A percentile compares a stretch with the other conserved stretches of the same genome.
phyloP scores from a whole-genome alignment of 106 monocot genomes.

The Dendrobium nobile region DNA sequence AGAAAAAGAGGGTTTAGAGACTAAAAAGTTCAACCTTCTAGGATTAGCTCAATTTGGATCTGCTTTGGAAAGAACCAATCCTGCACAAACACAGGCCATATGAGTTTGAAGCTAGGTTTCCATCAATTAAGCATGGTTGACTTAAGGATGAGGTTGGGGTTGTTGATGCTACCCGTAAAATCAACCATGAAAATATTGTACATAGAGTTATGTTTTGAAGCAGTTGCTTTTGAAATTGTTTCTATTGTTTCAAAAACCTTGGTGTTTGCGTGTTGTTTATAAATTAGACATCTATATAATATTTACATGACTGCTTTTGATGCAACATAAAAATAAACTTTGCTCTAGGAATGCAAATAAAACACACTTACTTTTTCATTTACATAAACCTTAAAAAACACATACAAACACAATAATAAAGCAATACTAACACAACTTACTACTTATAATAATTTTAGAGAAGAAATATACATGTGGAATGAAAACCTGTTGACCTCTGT shows the following conservation, averaged over 20 bases:
- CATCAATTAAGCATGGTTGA: not conserved
- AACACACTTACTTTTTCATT: too few species aligned
- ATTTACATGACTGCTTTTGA: not conserved
- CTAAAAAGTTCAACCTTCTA: not conserved
- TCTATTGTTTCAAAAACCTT: not conserved
- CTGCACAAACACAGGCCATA: not conserved
- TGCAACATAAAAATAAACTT: too few species aligned
- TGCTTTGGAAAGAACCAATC: not conserved
- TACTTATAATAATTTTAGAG: too few species aligned
- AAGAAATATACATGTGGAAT: too few species aligned
- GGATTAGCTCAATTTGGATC: not conserved
- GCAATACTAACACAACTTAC: too few species aligned
- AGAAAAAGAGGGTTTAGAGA: not conserved
- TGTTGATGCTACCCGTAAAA: not conserved
- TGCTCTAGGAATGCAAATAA: too few species aligned
- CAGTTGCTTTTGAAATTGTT: not conserved
- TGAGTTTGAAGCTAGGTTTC: not conserved
- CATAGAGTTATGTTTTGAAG: not conserved
- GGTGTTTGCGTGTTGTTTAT: not conserved
- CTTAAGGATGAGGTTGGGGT: not conserved
- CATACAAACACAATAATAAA: too few species aligned
- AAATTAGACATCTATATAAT: not conserved
- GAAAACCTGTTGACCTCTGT: too few species aligned
- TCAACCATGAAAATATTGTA: not conserved
- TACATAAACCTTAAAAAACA: too few species aligned